These are phyloP conservation scores for Phytophthora crassamura DNA, from an alignment of 352 stramenopile species.

Conservation along the genomic window DNA sequence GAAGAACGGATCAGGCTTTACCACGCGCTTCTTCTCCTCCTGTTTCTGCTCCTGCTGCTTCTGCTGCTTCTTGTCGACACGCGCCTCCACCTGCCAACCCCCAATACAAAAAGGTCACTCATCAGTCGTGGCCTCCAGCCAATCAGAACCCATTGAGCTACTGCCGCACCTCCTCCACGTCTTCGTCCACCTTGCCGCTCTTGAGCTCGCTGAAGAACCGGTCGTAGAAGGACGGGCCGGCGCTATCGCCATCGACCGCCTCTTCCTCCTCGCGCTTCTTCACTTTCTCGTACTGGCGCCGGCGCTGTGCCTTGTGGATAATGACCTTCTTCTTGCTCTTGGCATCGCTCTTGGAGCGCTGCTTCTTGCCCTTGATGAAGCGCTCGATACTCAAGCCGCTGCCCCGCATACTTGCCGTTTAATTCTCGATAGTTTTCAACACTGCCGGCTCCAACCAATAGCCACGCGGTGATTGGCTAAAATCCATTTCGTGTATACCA, in stretches of 20 bases:
- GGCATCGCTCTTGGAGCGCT: slow-evolving; percentile 77
- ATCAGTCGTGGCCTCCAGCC: slow-evolving; percentile 3
- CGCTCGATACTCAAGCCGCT: slow-evolving; percentile 87
- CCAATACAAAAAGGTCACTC: neutral
- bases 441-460: slow-evolving; percentile 22
- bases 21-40: slow-evolving; percentile 26
- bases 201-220: slow-evolving; percentile 74
- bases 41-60: slow-evolving; percentile 19
- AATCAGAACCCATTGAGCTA: too few species aligned
- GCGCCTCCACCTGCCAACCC: slow-evolving; percentile 30
- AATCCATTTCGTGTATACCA: slow-evolving; percentile 1
- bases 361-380: slow-evolving; percentile 88
- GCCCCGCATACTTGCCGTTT: slow-evolving; percentile 51
- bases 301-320: slow-evolving; percentile 81
- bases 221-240: slow-evolving; percentile 79
- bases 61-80: slow-evolving; percentile 25
- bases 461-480: slow-evolving; percentile 19
- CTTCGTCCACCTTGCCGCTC: slow-evolving; percentile 41
- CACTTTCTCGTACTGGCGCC: slow-evolving; percentile 83
- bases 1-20: slow-evolving; percentile 83
- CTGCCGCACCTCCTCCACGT: slow-evolving; percentile 28
- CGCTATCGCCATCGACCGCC: slow-evolving; percentile 14
- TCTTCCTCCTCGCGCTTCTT: slow-evolving; percentile 63
- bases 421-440: slow-evolving; percentile 3
- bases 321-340: slow-evolving; percentile 88